Conservation (phyloP, 2,329 filamentous ascomycete genomes). For the Pseudomassariella vexata region DNA sequence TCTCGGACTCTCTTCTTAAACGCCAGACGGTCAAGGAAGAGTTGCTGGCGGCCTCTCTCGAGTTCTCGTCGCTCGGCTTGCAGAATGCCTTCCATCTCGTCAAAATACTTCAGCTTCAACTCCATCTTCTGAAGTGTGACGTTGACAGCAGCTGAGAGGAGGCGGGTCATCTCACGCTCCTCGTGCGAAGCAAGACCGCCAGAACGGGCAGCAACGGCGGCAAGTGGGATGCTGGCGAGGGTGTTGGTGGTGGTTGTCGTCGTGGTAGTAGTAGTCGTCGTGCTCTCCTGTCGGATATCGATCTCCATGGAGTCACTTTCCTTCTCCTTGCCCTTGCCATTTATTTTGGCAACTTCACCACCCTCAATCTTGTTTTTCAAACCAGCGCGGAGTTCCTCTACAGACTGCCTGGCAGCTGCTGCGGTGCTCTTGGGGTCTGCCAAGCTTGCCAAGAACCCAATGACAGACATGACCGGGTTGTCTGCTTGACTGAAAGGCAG, state of each 20-base stretch:
- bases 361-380: slow-evolving; percentile 73
- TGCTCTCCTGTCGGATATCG: slow-evolving; percentile 47
- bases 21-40: slow-evolving; percentile 85
- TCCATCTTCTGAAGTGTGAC: slow-evolving; percentile 93
- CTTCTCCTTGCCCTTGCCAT: slow-evolving; percentile 56
- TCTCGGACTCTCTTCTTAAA: slow-evolving; percentile 85
- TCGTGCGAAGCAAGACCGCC: slow-evolving; percentile 90
- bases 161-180: slow-evolving; percentile 90
- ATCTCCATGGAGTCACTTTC: slow-evolving; percentile 58
- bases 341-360: slow-evolving; percentile 36
- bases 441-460: slow-evolving; percentile 87
- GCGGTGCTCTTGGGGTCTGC: slow-evolving; percentile 87
- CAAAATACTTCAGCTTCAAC: slow-evolving; percentile 91
- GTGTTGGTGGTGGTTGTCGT: slow-evolving; percentile 39
- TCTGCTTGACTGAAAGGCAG: slow-evolving; percentile 89
- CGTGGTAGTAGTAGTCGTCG: slow-evolving; percentile 45
- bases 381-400: slow-evolving; percentile 76
- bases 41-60: slow-evolving; percentile 83
- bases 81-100: slow-evolving; percentile 88
- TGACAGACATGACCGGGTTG: slow-evolving; percentile 94
- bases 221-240: slow-evolving; percentile 75
- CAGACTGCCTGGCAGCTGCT: slow-evolving; percentile 81
- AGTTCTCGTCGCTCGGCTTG: slow-evolving; percentile 90
- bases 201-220: slow-evolving; percentile 77
- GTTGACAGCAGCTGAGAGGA: slow-evolving; percentile 89